Evolutionary conservation across 177 flowering plant species (phyloP).

Genomic region (Tripterygium wilfordii): DNA sequence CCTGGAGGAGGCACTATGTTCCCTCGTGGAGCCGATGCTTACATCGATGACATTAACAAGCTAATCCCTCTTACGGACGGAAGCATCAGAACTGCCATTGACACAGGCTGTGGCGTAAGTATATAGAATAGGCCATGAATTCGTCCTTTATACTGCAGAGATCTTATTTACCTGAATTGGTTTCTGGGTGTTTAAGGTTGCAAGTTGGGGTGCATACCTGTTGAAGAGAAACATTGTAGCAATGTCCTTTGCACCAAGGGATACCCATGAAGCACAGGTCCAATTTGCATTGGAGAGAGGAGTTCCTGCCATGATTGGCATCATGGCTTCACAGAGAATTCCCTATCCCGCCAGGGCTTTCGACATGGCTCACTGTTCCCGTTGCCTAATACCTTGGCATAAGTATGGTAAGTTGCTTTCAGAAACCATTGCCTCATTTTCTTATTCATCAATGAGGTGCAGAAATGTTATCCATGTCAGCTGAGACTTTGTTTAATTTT

Average conservation of each 20-base stretch:
- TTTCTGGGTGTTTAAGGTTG: no score
- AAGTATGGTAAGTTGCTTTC: slow-evolving; percentile 65
- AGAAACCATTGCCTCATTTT: neutral
- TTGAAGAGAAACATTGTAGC: slow-evolving; percentile 58
- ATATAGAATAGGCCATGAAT: no score
- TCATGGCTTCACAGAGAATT: slow-evolving; percentile 58
- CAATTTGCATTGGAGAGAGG: slow-evolving; percentile 82
- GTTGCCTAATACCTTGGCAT: slow-evolving; percentile 84
- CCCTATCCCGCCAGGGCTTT: slow-evolving; percentile 92
- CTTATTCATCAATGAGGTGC: no score
- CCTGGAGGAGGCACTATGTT: slow-evolving; percentile 98
- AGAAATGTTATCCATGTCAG: no score
- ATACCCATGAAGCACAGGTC: slow-evolving; percentile 88
- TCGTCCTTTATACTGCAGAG: no score
- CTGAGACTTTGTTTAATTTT: no score
- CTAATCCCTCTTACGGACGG: slow-evolving; percentile 73
- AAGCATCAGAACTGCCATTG: slow-evolving; percentile 73
- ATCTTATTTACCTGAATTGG: no score
- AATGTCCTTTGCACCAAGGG: slow-evolving; percentile 86
- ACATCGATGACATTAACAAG: slow-evolving; percentile 69
- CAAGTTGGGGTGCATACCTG: slow-evolving; percentile 83
- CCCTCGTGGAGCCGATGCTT: slow-evolving; percentile 85
- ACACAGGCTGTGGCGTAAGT: slow-evolving; percentile 93
- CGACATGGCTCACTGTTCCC: slow-evolving; percentile 95
- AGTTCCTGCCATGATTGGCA: slow-evolving; percentile 83